phyloP scores from a whole-genome alignment of 2,329 filamentous ascomycete genomes.

The Dactylella cylindrospora region DNA sequence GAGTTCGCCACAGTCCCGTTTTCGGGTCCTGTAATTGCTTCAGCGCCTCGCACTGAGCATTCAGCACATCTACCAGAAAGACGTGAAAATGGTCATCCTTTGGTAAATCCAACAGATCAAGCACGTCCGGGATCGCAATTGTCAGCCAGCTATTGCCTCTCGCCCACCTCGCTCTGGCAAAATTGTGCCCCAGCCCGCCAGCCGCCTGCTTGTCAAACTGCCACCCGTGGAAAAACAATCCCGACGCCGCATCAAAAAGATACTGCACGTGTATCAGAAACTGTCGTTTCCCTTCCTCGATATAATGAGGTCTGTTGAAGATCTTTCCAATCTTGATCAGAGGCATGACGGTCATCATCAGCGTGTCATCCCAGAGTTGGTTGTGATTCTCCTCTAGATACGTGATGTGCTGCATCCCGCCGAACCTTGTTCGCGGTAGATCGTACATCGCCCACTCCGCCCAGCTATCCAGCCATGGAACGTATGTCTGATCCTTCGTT shows the following conservation, averaged over 20 bases:
- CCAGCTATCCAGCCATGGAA: conserved; percentile 78
- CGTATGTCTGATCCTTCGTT: conserved; percentile 67
- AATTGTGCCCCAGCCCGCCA: conserved; percentile 59
- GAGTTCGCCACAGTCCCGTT: conserved; percentile 71
- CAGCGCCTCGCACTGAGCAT: conserved; percentile 69
- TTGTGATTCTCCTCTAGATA: conserved; percentile 66
- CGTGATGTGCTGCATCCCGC: conserved; percentile 53
- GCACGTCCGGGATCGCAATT: conserved; percentile 78
- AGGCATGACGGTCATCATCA: conserved; percentile 85
- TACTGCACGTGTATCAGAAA: conserved; percentile 78
- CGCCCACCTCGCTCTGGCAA: conserved; percentile 62
- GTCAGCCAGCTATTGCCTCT: conserved; percentile 73
- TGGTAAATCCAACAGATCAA: conserved; percentile 68
- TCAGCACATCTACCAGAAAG: conserved; percentile 64
- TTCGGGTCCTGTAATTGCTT: conserved; percentile 59
- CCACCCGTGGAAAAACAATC: conserved; percentile 81
- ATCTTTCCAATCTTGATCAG: conserved; percentile 76
- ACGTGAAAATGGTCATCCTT: conserved; percentile 62
- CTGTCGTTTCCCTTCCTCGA: conserved; percentile 75
- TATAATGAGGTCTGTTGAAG: conserved; percentile 68
- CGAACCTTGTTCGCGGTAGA: conserved; percentile 69
- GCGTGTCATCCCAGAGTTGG: conserved; percentile 80
- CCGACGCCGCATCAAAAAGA: conserved; percentile 69
- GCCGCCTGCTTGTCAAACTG: conserved; percentile 64
- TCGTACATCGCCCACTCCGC: conserved; percentile 81